These are phyloP conservation scores for Cryptomeria japonica DNA, from an alignment of 75 land plant genomes.

Conservation along the genomic window DNA sequence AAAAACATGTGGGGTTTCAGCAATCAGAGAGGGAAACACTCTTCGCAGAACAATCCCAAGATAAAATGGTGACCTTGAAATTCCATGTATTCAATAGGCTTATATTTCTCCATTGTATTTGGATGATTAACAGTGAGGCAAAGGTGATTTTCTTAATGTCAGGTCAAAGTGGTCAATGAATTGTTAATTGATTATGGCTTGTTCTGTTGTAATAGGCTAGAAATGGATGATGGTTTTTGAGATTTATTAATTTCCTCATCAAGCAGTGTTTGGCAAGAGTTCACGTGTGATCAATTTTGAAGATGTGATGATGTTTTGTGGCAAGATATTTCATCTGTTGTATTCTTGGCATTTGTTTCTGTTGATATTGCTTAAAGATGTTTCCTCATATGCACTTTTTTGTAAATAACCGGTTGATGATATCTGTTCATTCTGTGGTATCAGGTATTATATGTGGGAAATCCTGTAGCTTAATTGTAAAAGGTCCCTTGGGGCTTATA, in stretches of 20 bases:
- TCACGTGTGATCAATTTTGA: neutral
- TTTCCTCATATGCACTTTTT: neutral
- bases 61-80: neutral
- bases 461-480: neutral
- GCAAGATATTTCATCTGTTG: neutral
- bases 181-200: neutral
- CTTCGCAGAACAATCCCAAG: neutral
- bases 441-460: neutral
- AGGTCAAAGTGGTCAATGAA: neutral
- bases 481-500: neutral
- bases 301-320: neutral
- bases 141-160: neutral
- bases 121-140: neutral
- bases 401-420: neutral
- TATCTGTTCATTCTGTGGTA: neutral
- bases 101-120: neutral
- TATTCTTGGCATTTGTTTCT: neutral
- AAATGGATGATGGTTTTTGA: neutral
- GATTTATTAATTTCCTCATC: neutral
- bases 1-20: neutral
- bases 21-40: neutral
- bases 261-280: neutral
- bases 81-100: neutral
- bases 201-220: neutral
- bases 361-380: neutral